Evolutionary conservation across 2,329 filamentous ascomycete genomes (phyloP).

Genomic region (Hypomyces rosellus): DNA sequence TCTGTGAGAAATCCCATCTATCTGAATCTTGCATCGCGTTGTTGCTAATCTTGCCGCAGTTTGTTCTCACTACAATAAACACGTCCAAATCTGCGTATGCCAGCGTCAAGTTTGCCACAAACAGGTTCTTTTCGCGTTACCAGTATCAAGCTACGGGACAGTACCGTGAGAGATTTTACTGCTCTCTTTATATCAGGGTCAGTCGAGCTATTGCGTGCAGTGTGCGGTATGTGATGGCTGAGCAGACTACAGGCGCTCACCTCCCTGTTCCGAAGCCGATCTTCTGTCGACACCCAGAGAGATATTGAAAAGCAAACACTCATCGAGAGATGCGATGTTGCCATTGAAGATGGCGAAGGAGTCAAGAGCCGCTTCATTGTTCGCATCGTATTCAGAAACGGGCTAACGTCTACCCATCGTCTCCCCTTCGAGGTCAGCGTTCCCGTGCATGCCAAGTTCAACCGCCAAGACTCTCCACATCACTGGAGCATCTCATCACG

Average conservation of each 20-base stretch:
- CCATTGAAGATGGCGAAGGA: constrained; percentile 63
- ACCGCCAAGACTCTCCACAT: constrained; percentile 57
- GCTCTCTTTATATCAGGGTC: constrained; percentile 67
- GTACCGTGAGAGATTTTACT: constrained; percentile 59
- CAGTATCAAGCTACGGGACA: constrained; percentile 52
- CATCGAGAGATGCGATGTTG: constrained; percentile 69
- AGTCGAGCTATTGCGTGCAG: neutral
- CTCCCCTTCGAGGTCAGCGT: constrained; percentile 67
- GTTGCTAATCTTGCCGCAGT: constrained; percentile 34
- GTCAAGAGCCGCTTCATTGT: constrained; percentile 68
- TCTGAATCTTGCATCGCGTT: neutral
- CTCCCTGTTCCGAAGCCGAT: constrained; percentile 66
- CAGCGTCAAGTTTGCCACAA: constrained; percentile 60
- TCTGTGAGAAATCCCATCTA: constrained; percentile 39
- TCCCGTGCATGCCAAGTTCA: constrained; percentile 73
- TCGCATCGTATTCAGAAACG: constrained; percentile 68
- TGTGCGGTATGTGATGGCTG: neutral
- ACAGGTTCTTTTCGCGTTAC: constrained; percentile 67
- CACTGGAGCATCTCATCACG: constrained; percentile 67
- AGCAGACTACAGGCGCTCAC: constrained; percentile 49
- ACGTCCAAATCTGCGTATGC: constrained; percentile 76
- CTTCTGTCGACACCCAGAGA: constrained; percentile 48
- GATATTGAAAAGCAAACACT: constrained; percentile 59
- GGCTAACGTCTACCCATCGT: constrained; percentile 70
- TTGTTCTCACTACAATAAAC: constrained; percentile 69